Percentiles rank a stretch among this genome's conserved stretches.
These are phyloP conservation scores for Calonectria naviculata DNA, from an alignment of 2,329 filamentous ascomycete species.

Conservation along the genomic window DNA sequence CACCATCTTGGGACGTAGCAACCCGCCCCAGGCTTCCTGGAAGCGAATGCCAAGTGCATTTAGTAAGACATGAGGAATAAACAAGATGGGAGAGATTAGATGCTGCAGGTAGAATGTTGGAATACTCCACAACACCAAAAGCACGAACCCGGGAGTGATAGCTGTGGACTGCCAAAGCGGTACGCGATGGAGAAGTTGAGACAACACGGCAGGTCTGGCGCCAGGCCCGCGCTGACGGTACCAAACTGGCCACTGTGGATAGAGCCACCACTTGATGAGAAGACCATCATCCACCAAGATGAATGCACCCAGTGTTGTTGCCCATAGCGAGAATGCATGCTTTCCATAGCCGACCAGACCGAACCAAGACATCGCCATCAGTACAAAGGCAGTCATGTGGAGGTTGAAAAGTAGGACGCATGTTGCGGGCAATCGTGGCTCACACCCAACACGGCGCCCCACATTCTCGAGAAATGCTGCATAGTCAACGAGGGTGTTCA, in stretches of 20 bases:
- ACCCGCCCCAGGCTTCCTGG: neutral
- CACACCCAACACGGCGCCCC: neutral
- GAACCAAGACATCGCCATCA: neutral
- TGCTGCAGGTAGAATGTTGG: neutral
- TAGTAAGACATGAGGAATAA: neutral
- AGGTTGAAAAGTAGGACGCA: neutral
- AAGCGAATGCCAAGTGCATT: neutral
- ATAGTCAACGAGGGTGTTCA: neutral
- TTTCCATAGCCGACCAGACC: constrained; percentile 31
- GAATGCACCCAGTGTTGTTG: neutral
- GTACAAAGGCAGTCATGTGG: neutral
- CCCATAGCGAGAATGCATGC: constrained; percentile 36
- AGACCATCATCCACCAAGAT: constrained; percentile 20
- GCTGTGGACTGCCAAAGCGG: neutral
- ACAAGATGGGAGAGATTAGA: neutral
- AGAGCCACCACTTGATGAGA: neutral
- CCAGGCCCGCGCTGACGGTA: constrained; percentile 61
- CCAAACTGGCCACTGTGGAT: constrained; percentile 70
- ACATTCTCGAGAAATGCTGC: neutral
- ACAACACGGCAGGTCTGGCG: neutral
- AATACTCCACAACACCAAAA: neutral
- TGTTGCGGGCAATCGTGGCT: neutral
- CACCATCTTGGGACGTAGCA: neutral
- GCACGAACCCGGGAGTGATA: neutral
- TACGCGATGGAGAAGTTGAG: neutral